Conservation (phyloP, 2,329 filamentous ascomycete genomes). For the Exophiala sp. region DNA sequence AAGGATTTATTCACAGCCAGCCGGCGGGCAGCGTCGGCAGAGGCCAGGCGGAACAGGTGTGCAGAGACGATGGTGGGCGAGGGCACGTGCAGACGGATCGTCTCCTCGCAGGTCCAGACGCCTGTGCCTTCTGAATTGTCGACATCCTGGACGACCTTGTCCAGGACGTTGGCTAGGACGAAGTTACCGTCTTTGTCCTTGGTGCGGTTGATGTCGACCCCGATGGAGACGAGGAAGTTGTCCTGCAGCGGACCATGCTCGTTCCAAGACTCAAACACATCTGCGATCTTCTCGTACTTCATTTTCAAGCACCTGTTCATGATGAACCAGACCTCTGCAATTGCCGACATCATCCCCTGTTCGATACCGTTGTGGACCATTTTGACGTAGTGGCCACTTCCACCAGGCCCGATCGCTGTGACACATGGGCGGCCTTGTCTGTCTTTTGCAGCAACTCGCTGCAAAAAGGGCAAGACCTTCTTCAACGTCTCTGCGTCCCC, state of each 20-base stretch:
- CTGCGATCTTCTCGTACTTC: slow-evolving; percentile 54
- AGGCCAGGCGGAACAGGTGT: slow-evolving; percentile 59
- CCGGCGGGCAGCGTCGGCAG: slow-evolving; percentile 55
- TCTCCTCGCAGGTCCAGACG: slow-evolving; percentile 59
- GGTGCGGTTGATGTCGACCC: slow-evolving; percentile 52
- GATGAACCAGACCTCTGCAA: slow-evolving; percentile 61
- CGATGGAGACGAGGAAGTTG: slow-evolving; percentile 60
- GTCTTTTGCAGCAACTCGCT: slow-evolving; percentile 59
- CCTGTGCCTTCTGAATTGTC: slow-evolving; percentile 62
- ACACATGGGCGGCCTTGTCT: slow-evolving; percentile 55
- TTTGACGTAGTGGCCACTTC: slow-evolving; percentile 66
- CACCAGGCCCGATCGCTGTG: slow-evolving; percentile 54
- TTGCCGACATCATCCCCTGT: slow-evolving; percentile 61
- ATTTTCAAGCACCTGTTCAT: slow-evolving; percentile 56
- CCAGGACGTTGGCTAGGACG: slow-evolving; percentile 57
- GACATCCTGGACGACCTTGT: slow-evolving; percentile 66
- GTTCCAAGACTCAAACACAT: slow-evolving; percentile 58
- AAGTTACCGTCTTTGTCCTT: slow-evolving; percentile 40
- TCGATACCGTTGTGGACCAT: slow-evolving; percentile 73
- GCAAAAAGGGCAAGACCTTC: slow-evolving; percentile 55
- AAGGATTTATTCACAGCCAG: slow-evolving; percentile 37
- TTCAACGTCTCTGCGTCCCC: slow-evolving; percentile 54
- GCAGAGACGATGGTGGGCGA: slow-evolving; percentile 58
- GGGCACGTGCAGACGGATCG: slow-evolving; percentile 56
- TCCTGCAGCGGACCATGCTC: slow-evolving; percentile 41